A percentile compares a stretch with the other conserved stretches of the same genome.
These are phyloP conservation scores for Raddia distichophylla DNA, from an alignment of 176 grass and related monocot genomes.

Conservation along the genomic window DNA sequence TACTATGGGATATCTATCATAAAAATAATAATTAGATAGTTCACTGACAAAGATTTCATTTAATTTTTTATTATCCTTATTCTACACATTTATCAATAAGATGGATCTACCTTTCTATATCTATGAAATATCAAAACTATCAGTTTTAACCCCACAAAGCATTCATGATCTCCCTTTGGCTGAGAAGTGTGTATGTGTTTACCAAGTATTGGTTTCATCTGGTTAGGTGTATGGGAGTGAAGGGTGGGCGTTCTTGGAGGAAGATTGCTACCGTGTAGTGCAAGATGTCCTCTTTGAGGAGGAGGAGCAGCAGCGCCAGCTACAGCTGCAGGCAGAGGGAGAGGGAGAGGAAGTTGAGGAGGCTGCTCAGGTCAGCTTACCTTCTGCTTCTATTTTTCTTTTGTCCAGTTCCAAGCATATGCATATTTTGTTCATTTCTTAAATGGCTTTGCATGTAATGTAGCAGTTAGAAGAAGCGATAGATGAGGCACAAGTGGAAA, in stretches of 20 bases:
- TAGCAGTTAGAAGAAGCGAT: conserved; percentile 7
- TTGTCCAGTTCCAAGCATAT: neutral
- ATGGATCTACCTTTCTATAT: no score
- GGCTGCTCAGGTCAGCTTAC: neutral
- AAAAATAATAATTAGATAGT: no score
- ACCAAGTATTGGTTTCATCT: neutral
- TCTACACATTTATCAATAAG: no score
- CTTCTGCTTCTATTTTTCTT: neutral
- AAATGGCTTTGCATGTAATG: conserved; percentile 11
- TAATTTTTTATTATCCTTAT: no score
- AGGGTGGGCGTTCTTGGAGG: neutral
- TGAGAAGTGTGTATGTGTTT: no score
- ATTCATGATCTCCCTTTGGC: no score
- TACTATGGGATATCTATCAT: no score
- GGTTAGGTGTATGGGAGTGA: neutral
- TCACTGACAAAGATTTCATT: no score
- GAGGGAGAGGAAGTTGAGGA: neutral
- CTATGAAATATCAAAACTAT: no score
- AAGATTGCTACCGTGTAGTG: conserved; percentile 18
- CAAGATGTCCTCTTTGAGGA: conserved; percentile 35
- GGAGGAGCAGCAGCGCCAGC: neutral
- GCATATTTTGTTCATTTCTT: conserved; percentile 6
- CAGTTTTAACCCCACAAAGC: no score
- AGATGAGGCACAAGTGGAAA: neutral
- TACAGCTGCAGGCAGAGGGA: neutral